phyloP scores from a whole-genome alignment of 2,329 filamentous ascomycete species.

The Claviceps sp. region DNA sequence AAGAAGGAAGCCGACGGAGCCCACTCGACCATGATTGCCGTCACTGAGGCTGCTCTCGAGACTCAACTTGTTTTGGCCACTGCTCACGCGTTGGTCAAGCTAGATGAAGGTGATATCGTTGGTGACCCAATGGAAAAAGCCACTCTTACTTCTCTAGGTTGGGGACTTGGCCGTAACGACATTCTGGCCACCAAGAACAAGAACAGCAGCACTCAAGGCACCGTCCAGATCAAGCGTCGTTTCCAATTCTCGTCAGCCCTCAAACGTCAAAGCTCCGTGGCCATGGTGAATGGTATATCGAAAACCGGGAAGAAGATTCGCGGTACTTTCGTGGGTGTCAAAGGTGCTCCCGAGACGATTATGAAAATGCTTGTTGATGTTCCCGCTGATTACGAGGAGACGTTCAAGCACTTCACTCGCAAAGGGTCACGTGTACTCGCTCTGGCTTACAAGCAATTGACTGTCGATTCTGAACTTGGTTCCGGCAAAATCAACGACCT shows the following conservation, averaged over 20 bases:
- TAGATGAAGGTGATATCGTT: constrained; percentile 94
- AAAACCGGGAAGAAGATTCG: constrained; percentile 63
- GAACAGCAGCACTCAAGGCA: constrained; percentile 36
- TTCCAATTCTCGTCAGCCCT: constrained; percentile 97
- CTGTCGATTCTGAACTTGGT: constrained; percentile 67
- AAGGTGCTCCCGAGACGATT: constrained; percentile 95
- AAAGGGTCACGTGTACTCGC: constrained; percentile 91
- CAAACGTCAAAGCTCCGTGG: constrained; percentile 91
- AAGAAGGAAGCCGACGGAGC: constrained; percentile 64
- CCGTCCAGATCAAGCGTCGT: constrained; percentile 86
- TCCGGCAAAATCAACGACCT: constrained; percentile 81
- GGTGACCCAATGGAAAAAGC: constrained; percentile 99
- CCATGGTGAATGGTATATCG: constrained; percentile 62
- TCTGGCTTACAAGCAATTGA: constrained; percentile 85
- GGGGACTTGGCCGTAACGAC: constrained; percentile 85
- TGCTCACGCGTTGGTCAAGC: constrained; percentile 86
- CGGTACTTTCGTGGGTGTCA: constrained; percentile 87
- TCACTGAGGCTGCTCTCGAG: constrained; percentile 58
- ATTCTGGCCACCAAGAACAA: constrained; percentile 50
- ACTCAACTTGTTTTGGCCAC: constrained; percentile 90
- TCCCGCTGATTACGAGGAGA: constrained; percentile 88
- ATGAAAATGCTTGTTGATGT: constrained; percentile 77
- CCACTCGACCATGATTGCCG: constrained; percentile 62
- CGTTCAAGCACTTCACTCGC: constrained; percentile 93
- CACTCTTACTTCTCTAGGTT: constrained; percentile 76